Evolutionary conservation across 2,329 filamentous ascomycete species (phyloP).

Genomic region (Diatrype stigma): DNA sequence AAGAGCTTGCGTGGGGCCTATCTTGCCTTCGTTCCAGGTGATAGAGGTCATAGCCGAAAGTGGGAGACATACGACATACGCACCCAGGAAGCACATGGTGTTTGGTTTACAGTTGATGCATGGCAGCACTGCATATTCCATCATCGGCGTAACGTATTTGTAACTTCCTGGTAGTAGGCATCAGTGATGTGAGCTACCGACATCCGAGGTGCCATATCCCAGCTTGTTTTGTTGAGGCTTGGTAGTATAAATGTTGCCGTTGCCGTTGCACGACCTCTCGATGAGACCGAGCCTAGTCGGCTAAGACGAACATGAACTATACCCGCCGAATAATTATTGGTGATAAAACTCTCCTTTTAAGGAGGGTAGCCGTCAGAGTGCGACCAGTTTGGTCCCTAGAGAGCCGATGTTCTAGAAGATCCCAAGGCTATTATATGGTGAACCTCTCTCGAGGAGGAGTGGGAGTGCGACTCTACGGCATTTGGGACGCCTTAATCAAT

Average conservation of each 20-base stretch:
- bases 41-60: too few relatives aligned
- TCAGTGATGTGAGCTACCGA: background rate
- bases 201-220: background rate
- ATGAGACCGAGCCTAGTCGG: background rate
- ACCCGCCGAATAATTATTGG: background rate
- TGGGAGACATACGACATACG: background rate
- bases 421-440: background rate
- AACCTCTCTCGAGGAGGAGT: background rate
- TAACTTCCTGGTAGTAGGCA: background rate
- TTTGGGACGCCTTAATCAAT: background rate
- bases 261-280: too few relatives aligned
- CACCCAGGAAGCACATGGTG: background rate
- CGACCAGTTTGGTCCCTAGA: background rate
- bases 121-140: too few relatives aligned
- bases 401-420: background rate
- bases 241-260: too few relatives aligned
- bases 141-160: too few relatives aligned
- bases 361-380: background rate
- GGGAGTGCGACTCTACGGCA: background rate
- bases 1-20: background rate
- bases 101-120: background rate
- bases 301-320: background rate
- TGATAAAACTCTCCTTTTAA: background rate
- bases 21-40: too few relatives aligned
- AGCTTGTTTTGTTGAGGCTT: background rate